Conservation (phyloP, 129 eudicot species). For the Heracleum sosnowskyi region DNA sequence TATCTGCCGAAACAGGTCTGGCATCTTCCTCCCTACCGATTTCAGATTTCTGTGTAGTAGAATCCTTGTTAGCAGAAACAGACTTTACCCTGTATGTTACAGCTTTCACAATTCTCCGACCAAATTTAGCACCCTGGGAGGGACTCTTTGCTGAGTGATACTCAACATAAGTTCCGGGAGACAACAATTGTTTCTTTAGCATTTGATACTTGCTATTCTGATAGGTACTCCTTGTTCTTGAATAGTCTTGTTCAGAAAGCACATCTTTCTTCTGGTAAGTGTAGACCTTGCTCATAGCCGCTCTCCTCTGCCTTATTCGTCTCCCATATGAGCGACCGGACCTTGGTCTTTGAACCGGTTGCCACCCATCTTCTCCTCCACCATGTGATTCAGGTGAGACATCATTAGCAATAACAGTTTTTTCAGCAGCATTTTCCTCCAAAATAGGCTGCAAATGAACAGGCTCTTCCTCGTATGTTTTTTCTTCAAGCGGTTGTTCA, state of each 20-base stretch:
- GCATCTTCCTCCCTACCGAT: slow-evolving; percentile 44
- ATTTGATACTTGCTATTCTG: slow-evolving; percentile 55
- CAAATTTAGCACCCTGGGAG: slow-evolving; percentile 56
- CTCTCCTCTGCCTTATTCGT: slow-evolving; percentile 61
- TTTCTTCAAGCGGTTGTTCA: slow-evolving; percentile 28
- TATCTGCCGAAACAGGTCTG: slow-evolving; percentile 30
- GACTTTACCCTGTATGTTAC: slow-evolving; percentile 90
- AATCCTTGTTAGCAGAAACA: slow-evolving; percentile 43
- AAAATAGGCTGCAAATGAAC: slow-evolving; percentile 20
- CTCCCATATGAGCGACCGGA: slow-evolving; percentile 68
- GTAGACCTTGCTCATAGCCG: slow-evolving; percentile 44
- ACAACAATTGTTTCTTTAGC: slow-evolving; percentile 49
- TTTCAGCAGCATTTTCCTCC: slow-evolving; percentile 28
- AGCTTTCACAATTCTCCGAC: slow-evolving; percentile 69
- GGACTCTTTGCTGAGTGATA: slow-evolving; percentile 61
- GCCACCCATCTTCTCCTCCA: slow-evolving; percentile 98
- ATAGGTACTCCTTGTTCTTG: slow-evolving; percentile 44
- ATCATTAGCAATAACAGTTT: slow-evolving; percentile 36
- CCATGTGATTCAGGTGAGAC: slow-evolving; percentile 37
- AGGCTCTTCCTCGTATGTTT: slow-evolving; percentile 28
- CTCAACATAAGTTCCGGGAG: slow-evolving; percentile 61
- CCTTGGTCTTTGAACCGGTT: slow-evolving; percentile 80
- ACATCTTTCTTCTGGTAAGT: slow-evolving; percentile 72
- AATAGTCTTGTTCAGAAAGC: slow-evolving; percentile 49
- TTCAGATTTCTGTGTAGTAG: slow-evolving; percentile 25